Evolutionary conservation across 306 rosid genomes (phyloP), one percentile per base, ranked within the genome.

Genomic region (Lathyrus tuberosus): DNA sequence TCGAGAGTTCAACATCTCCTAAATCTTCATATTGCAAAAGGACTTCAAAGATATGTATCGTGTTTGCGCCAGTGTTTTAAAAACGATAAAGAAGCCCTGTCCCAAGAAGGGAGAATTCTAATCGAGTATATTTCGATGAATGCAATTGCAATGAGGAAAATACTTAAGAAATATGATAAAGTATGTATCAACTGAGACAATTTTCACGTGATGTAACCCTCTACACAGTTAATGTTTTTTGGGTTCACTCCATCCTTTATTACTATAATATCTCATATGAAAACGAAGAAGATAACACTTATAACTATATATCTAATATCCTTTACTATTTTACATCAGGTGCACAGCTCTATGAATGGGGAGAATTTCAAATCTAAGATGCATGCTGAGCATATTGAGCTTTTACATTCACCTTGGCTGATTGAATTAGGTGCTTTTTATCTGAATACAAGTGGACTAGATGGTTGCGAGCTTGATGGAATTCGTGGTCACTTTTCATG

Each of bases 141-240:
- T 49, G 87, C 93, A 33, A 84, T 86, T 67, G 96, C 98, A 3
- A 78, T 93, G 75, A 82, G 93, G 82, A 93, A 93, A 75, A 93
- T 93, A 75, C 98, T 93, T 46, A 85, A 88, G 88, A 93, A 93
- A 74, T 90, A 93, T 76, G 98, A 93, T 79, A 93, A 93, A 62
- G 97, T 88, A 87, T 69, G 88, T 61, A 67, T 35, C 73, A 37
- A 9, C 40, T 11, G 53, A 53, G 58, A 69, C 41, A 10, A n/a
- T 37, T 38, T n/a, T 51, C 56, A 16, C 57, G 35, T 49, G 35
- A 11, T 52, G 16, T 52, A 43, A 6, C 62, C 42, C 42, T 20
- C 56, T 31, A 67, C 30, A 69, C 43, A 9, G 30, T 26, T 26
- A 33, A 22, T 48, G 16, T 30, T 46, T 31, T 76, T 24, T 59